Evolutionary conservation across 192 early-diverging fungal genomes (phyloP).

Genomic region (Pilaira anomala): DNA sequence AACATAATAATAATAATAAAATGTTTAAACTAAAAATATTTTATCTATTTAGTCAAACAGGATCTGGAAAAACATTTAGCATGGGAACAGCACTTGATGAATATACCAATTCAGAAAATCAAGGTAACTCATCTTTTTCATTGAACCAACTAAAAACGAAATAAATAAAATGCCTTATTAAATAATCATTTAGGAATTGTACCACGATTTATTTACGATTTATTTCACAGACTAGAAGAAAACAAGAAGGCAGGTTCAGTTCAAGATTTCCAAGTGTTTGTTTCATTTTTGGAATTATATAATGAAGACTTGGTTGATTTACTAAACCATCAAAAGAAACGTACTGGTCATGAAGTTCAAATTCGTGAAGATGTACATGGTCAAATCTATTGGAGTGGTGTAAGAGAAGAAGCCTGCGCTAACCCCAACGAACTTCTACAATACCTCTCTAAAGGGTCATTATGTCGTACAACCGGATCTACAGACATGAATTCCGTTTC

Average conservation of each 20-base stretch:
- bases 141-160: too few relatives aligned
- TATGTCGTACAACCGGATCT: constrained; percentile 73
- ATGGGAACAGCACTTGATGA: constrained; percentile 79
- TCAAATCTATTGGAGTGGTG: constrained; percentile 82
- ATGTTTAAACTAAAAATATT: neutral
- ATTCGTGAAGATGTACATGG: constrained; percentile 83
- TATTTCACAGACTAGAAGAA: constrained; percentile 45
- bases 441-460: constrained; percentile 51
- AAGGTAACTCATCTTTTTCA: constrained; percentile 50
- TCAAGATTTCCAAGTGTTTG: constrained; percentile 47
- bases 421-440: constrained; percentile 59
- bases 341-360: neutral
- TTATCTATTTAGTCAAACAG: constrained; percentile 63
- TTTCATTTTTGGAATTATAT: constrained; percentile 94
- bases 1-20: neutral
- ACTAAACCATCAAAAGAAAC: constrained; percentile 43
- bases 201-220: constrained; percentile 58
- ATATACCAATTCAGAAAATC: constrained; percentile 1
- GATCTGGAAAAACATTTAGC: constrained; percentile 89
- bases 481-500: constrained; percentile 98
- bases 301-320: constrained; percentile 96
- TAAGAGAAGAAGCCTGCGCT: constrained; percentile 70
- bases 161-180: too few relatives aligned
- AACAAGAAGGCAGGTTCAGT: constrained; percentile 29
- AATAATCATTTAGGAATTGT: constrained; percentile 61